Evolutionary conservation across 108 stramenopile species (phyloP).

Genomic region (Skeletonema potamos): DNA sequence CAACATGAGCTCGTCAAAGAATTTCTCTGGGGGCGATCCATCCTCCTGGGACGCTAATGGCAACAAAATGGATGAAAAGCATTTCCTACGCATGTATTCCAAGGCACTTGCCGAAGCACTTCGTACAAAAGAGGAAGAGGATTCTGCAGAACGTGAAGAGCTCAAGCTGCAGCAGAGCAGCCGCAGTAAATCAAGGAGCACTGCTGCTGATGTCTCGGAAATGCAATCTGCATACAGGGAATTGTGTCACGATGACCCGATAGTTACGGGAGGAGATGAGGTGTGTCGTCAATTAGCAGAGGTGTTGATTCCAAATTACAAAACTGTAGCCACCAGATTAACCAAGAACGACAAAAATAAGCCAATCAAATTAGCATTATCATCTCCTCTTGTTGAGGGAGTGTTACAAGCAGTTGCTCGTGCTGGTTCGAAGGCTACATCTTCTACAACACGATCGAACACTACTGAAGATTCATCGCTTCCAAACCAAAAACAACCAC

Average conservation of each 20-base stretch:
- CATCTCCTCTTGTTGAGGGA: conserved; percentile 41
- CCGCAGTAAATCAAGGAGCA: not conserved
- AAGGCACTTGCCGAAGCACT: conserved; percentile 45
- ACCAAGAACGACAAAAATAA: not conserved
- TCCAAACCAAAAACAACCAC: not conserved
- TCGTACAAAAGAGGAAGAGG: conserved; percentile 48
- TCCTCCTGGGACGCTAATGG: not conserved
- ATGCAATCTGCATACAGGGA: conserved; percentile 24
- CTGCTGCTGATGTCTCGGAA: not conserved
- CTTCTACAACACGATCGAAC: conserved; percentile 1
- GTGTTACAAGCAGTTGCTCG: conserved; percentile 42
- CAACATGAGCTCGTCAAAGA: conserved; percentile 1
- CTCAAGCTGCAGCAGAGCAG: conserved; percentile 1
- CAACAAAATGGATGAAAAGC: conserved; percentile 23
- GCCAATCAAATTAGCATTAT: conserved; percentile 22
- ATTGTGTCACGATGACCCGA: conserved; percentile 47
- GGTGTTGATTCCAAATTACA: conserved; percentile 18
- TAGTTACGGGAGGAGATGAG: conserved; percentile 36
- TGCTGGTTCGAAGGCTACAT: conserved; percentile 15
- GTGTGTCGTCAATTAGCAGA: conserved; percentile 34
- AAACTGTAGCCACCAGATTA: not conserved
- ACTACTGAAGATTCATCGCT: not conserved
- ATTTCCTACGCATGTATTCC: conserved; percentile 39
- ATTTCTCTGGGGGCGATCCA: not conserved
- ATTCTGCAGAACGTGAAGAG: conserved; percentile 21